Evolutionary conservation across 2,329 filamentous ascomycete genomes (phyloP), one percentile per base, ranked within the genome.

Genomic region (Trichophyton equinum): DNA sequence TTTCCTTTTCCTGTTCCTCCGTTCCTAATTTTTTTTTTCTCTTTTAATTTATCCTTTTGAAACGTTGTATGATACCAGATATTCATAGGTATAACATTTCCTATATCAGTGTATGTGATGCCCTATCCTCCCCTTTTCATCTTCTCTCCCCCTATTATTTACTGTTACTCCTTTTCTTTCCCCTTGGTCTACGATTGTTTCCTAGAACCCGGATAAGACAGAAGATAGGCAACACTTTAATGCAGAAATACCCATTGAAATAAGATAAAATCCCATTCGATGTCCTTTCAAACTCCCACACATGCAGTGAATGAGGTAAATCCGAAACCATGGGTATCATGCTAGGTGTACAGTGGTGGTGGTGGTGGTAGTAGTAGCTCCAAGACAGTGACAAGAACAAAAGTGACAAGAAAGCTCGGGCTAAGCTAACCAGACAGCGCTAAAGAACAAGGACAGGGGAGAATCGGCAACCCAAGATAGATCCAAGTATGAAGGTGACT

Each of bases 101-200:
- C 15, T 36, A 55, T 30, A 15, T 13, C 6, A 36, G 27, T 55
- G 25, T 55, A 33, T 18, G 27, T 36, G 27, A 9, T 36, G 30
- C n/a, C 15, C n/a, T 18, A 69, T 38, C 33, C 33, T 13, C 33
- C 6, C 27, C 68, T 61, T 75, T 75, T 13, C 72, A 68, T 25
- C 70, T 66, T 60, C 72, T 74, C 18, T 9, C 5, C 5, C 18
- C n/a, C 2, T 5, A 25, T 51, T 27, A 13, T 51, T 15, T 15
- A 25, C 13, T 3, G 4, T 51, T 51, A 38, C 33, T 15, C 13
- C 8, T 27, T 27, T 22, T 13, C 15, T 27, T 30, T 7, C 27
- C 27, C 27, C 25, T 7, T 51, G 44, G 20, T 22, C 11, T 25
- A 22, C 25, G 46, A 27, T 25, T 25, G 13, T 51, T 51, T 30